A percentile compares a stretch with the other conserved stretches of the same genome.
phyloP scores from a whole-genome alignment of 371 early-diverging fungal species.

The Coemansia sp. region DNA sequence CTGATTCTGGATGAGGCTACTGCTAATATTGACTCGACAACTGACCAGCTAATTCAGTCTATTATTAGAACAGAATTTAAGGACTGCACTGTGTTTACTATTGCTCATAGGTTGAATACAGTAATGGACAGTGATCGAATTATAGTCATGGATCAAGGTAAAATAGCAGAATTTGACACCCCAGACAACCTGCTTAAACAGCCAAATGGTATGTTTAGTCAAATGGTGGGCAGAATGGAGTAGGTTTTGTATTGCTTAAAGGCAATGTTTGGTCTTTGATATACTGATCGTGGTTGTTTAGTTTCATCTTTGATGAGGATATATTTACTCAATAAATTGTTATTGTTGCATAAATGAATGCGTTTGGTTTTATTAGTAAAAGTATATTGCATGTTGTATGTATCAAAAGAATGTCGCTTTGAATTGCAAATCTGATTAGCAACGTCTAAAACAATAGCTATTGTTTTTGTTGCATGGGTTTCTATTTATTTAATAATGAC shows the following conservation, averaged over 20 bases:
- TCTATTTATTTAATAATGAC: neutral
- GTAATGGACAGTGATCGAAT: conserved; percentile 77
- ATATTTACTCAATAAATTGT: no score
- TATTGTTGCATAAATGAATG: no score
- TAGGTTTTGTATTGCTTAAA: neutral
- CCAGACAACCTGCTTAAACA: conserved; percentile 60
- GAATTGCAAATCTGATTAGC: neutral
- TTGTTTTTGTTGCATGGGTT: neutral
- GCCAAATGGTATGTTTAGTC: conserved; percentile 4
- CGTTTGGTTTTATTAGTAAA: no score
- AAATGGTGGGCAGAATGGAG: neutral
- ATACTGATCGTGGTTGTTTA: no score
- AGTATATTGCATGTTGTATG: neutral
- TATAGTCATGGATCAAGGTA: conserved; percentile 80
- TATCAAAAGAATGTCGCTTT: neutral
- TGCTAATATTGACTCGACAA: conserved; percentile 60
- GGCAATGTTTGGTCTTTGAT: no score
- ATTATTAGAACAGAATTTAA: conserved; percentile 83
- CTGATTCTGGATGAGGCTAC: conserved; percentile 60
- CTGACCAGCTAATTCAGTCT: conserved; percentile 72
- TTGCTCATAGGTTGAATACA: conserved; percentile 89
- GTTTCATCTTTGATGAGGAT: no score
- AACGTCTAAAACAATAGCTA: neutral
- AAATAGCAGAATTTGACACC: conserved; percentile 75
- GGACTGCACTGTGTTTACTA: conserved; percentile 85